Evolutionary conservation across 805 yeast genomes (phyloP).

Genomic region (Kluyveromyces starmeri): DNA sequence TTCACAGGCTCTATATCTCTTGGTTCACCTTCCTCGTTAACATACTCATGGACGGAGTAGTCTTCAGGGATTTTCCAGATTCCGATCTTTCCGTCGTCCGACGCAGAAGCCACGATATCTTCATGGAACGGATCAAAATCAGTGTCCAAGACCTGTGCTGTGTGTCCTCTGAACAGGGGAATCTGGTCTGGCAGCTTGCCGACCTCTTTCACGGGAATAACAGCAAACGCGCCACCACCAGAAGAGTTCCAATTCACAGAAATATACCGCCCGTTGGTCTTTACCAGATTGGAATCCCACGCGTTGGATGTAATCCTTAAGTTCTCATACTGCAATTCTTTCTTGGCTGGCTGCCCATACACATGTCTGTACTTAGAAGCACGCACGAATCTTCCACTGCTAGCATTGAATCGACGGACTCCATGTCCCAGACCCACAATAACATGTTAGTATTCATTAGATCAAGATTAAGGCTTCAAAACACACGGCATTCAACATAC

Average conservation of each 20-base stretch:
- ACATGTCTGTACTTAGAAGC: constrained; percentile 97
- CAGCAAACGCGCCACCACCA: constrained; percentile 97
- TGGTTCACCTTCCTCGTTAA: constrained; percentile 46
- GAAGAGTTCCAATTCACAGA: constrained; percentile 89
- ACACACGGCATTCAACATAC: too few relatives aligned
- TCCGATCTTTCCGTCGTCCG: constrained; percentile 74
- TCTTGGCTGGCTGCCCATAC: constrained; percentile 75
- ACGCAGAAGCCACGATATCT: constrained; percentile 62
- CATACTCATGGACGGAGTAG: constrained; percentile 59
- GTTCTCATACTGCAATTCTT: constrained; percentile 37
- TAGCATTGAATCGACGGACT: too few relatives aligned
- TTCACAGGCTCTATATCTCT: constrained; percentile 66
- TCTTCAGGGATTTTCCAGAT: constrained; percentile 84
- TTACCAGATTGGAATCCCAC: constrained; percentile 88
- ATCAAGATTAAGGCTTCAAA: too few relatives aligned
- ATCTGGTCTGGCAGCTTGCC: constrained; percentile 93
- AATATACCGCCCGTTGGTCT: constrained; percentile 77
- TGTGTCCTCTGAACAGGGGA: constrained; percentile 91
- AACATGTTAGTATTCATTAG: too few relatives aligned
- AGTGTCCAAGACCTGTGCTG: constrained; percentile 91
- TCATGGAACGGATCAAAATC: constrained; percentile 90
- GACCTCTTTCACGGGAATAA: constrained; percentile 74
- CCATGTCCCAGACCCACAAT: too few relatives aligned
- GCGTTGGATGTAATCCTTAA: constrained; percentile 79
- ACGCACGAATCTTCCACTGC: constrained; percentile 81